phyloP scores from a whole-genome alignment of 1,284 basidiomycete genomes.

The Quambalaria eucalypti region DNA sequence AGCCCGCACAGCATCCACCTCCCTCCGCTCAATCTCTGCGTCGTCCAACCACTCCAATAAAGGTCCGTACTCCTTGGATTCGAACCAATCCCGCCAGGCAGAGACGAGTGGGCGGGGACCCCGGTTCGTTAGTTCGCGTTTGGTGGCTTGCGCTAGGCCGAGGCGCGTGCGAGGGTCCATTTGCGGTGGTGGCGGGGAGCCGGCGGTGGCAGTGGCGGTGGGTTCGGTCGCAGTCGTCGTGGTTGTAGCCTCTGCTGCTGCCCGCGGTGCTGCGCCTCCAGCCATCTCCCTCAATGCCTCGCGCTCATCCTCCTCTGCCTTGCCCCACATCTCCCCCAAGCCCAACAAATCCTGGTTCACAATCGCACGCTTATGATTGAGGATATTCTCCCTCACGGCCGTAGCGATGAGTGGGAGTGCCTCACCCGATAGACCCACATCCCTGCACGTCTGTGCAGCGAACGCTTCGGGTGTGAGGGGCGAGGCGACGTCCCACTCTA shows the following conservation, averaged over 20 bases:
- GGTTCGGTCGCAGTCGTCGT: neutral
- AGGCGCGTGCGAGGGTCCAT: neutral
- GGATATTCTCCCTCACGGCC: conserved; percentile 85
- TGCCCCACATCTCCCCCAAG: conserved; percentile 19
- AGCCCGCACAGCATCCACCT: conserved; percentile 30
- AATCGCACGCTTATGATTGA: conserved; percentile 84
- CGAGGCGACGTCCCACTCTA: conserved; percentile 96
- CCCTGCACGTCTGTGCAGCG: conserved; percentile 67
- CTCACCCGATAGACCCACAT: conserved; percentile 80
- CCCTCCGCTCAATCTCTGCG: conserved; percentile 71
- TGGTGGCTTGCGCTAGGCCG: neutral
- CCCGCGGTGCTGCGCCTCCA: conserved; percentile 54
- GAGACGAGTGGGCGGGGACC: conserved; percentile 75
- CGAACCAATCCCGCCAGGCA: conserved; percentile 90
- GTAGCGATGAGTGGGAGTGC: conserved; percentile 79
- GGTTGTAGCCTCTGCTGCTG: neutral
- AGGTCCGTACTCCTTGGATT: conserved; percentile 84
- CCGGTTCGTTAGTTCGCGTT: conserved; percentile 4
- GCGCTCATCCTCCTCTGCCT: conserved; percentile 14
- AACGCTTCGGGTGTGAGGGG: conserved; percentile 82
- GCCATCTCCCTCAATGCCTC: conserved; percentile 52
- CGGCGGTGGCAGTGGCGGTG: neutral
- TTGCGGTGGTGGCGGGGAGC: neutral
- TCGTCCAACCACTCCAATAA: conserved; percentile 71
- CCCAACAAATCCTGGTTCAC: conserved; percentile 83